These are phyloP conservation scores for Apiospora rasikravindrae DNA, from an alignment of 2,329 filamentous ascomycete genomes.

Conservation along the genomic window DNA sequence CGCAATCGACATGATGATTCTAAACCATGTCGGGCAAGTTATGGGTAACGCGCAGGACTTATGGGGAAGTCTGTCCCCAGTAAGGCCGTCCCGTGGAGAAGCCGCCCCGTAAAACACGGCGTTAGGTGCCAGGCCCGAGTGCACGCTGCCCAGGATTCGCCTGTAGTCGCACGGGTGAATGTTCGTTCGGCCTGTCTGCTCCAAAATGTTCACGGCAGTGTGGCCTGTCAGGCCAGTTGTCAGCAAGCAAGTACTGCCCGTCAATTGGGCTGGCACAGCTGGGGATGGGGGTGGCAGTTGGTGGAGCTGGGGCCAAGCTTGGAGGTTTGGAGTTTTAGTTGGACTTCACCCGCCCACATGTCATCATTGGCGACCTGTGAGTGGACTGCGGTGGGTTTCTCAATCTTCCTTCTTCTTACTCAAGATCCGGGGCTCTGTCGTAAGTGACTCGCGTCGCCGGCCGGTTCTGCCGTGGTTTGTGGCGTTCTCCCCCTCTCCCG, in stretches of 20 bases:
- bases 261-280: constrained; percentile 6
- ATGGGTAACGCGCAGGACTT: constrained; percentile 1
- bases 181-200: background rate
- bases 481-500: background rate
- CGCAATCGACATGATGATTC: constrained; percentile 18
- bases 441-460: constrained; percentile 12
- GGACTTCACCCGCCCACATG: constrained; percentile 5
- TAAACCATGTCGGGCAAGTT: constrained; percentile 18
- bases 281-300: background rate
- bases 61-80: constrained; percentile 15
- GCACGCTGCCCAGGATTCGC: background rate
- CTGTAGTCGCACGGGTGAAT: background rate
- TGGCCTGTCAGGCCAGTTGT: background rate
- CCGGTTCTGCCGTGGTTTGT: background rate
- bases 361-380: background rate
- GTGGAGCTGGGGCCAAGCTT: background rate
- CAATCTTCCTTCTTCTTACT: constrained; percentile 9
- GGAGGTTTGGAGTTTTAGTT: background rate
- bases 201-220: background rate
- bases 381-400: constrained; percentile 5
- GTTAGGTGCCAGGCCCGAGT: background rate
- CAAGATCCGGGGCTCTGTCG: constrained; percentile 11
- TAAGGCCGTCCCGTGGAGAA: constrained; percentile 17
- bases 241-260: background rate
- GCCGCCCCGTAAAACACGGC: background rate